Evolutionary conservation across 1,284 basidiomycete genomes (phyloP).

Genomic region (Cryptococcus sp.): DNA sequence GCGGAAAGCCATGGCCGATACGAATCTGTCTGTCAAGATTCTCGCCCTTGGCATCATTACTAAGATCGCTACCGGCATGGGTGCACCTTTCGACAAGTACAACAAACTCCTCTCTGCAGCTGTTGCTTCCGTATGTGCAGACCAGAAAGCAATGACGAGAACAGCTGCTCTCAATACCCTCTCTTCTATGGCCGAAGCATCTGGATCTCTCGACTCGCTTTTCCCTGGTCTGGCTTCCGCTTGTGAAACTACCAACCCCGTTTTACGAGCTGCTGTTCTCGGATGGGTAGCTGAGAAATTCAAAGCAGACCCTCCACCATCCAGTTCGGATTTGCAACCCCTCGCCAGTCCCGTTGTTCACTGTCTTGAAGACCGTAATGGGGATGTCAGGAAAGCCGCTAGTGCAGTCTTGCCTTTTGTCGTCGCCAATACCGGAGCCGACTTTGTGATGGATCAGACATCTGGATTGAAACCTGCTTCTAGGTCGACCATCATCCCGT

Average conservation of each 20-base stretch:
- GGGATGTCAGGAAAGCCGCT: slow-evolving; percentile 88
- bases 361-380: slow-evolving; percentile 86
- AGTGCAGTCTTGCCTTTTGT: slow-evolving; percentile 75
- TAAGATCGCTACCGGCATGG: slow-evolving; percentile 89
- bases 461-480: slow-evolving; percentile 88
- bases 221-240: slow-evolving; percentile 70
- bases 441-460: slow-evolving; percentile 81
- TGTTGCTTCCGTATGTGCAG: slow-evolving; percentile 78
- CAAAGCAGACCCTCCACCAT: slow-evolving; percentile 44
- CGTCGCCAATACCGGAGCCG: slow-evolving; percentile 73
- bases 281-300: slow-evolving; percentile 65
- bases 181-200: slow-evolving; percentile 76
- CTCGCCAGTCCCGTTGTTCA: slow-evolving; percentile 69
- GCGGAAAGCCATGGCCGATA: slow-evolving; percentile 83
- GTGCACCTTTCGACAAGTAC: slow-evolving; percentile 89
- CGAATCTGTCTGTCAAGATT: slow-evolving; percentile 88
- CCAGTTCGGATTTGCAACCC: slow-evolving; percentile 66
- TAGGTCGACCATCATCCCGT: slow-evolving; percentile 72
- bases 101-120: slow-evolving; percentile 70
- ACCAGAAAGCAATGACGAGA: slow-evolving; percentile 87
- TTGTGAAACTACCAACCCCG: slow-evolving; percentile 81
- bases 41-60: slow-evolving; percentile 86
- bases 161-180: slow-evolving; percentile 72
- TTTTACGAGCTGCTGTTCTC: slow-evolving; percentile 77
- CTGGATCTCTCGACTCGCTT: slow-evolving; percentile 78